Percentiles rank a stretch among this genome's conserved stretches.
Conservation (phyloP, 768 basidiomycete species). For the Roridomyces roridus region DNA sequence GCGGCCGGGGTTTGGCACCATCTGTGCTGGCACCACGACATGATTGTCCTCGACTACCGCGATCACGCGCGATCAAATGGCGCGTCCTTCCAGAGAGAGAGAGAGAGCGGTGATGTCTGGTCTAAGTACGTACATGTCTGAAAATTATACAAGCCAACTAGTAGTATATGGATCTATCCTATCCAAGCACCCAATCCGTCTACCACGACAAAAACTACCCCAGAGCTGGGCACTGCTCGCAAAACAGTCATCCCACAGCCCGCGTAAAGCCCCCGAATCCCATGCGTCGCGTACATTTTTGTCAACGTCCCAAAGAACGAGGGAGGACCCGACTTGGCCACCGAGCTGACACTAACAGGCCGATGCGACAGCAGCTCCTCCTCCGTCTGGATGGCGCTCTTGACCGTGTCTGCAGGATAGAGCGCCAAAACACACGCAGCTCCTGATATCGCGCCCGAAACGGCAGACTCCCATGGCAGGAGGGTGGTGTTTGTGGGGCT, state of each 20-base stretch:
- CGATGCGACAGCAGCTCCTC: slow-evolving; percentile 76
- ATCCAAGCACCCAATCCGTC: slow-evolving; percentile 67
- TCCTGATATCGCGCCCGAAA: slow-evolving; percentile 87
- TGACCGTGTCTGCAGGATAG: slow-evolving; percentile 95
- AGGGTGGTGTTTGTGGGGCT: slow-evolving; percentile 37
- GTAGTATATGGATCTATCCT: slow-evolving; percentile 32
- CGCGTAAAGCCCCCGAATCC: slow-evolving; percentile 86
- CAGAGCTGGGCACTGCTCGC: slow-evolving; percentile 86
- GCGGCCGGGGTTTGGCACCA: too few relatives aligned
- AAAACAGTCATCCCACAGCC: slow-evolving; percentile 92
- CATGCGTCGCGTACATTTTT: slow-evolving; percentile 77
- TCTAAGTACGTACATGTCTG: too few relatives aligned
- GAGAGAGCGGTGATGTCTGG: too few relatives aligned
- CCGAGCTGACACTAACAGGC: slow-evolving; percentile 24
- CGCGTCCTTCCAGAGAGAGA: too few relatives aligned
- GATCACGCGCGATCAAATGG: too few relatives aligned
- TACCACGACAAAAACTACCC: slow-evolving; percentile 92
- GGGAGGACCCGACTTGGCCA: not conserved
- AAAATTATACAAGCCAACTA: too few relatives aligned
- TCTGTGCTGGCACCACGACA: too few relatives aligned
- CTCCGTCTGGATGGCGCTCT: slow-evolving; percentile 94
- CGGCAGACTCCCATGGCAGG: slow-evolving; percentile 82
- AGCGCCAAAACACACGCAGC: slow-evolving; percentile 86
- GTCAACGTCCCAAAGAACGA: slow-evolving; percentile 63
- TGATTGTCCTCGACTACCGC: too few relatives aligned